These are phyloP conservation scores for Coemansia sp. DNA, from an alignment of 192 early-diverging fungal species.

Conservation along the genomic window DNA sequence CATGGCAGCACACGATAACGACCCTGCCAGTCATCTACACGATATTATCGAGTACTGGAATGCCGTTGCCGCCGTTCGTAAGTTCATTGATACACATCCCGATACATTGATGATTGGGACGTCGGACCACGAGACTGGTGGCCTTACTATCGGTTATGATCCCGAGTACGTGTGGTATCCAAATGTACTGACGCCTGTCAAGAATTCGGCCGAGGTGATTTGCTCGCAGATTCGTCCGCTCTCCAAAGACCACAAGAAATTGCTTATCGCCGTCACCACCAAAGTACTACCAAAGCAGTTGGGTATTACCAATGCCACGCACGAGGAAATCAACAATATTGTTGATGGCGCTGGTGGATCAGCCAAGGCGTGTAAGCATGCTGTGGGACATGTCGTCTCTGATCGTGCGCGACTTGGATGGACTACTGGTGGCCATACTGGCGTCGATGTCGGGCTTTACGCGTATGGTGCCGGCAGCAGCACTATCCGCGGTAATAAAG, in stretches of 20 bases:
- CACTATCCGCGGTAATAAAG: conserved; percentile 57
- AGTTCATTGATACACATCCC: conserved; percentile 52
- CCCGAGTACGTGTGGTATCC: conserved; percentile 60
- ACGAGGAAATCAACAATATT: conserved; percentile 19
- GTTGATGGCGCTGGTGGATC: not conserved
- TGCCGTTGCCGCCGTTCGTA: conserved; percentile 49
- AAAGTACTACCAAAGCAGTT: conserved; percentile 27
- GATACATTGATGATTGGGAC: conserved; percentile 59
- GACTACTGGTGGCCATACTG: conserved; percentile 91
- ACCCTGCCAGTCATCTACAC: conserved; percentile 60
- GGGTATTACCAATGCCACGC: conserved; percentile 40
- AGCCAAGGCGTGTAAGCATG: conserved; percentile 23
- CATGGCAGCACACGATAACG: conserved; percentile 62
- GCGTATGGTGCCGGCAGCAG: conserved; percentile 54
- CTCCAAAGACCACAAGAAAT: not conserved
- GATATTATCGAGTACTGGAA: conserved; percentile 63
- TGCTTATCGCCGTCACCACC: not conserved
- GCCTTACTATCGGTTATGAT: conserved; percentile 54
- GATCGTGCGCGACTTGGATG: conserved; percentile 53
- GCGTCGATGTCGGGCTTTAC: conserved; percentile 84
- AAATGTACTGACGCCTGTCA: conserved; percentile 26
- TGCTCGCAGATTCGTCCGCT: conserved; percentile 15
- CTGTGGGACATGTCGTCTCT: conserved; percentile 32
- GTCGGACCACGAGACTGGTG: conserved; percentile 68
- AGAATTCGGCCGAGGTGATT: conserved; percentile 35